Base-by-base conservation (phyloP, 176 grass and related monocot genomes). In the Carex littledalei region DNA sequence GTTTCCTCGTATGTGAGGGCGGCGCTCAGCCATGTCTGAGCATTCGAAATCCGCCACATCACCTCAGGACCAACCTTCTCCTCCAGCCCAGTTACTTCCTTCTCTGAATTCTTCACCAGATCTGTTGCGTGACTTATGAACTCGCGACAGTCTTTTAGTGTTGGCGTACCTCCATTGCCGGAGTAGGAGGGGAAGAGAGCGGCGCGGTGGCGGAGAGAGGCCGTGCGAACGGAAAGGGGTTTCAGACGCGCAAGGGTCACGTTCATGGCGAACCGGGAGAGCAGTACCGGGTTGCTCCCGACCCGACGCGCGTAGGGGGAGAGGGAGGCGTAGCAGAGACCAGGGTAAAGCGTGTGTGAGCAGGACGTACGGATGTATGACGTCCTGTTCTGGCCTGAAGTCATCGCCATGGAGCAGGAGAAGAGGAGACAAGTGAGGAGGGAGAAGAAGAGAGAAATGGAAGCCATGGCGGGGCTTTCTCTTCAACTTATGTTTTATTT, bases 21-120 rank as follows among this genome's bases (percentile, higher is more conserved):
- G 0, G 91, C 90, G 90, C 94, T 92, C 37, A 97, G 80, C 94
- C 91, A 94, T 67, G 90, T 94, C 85, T 89, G 79, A 0, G 90
- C 85, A 65, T 97, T 94, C 7, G 89, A 80, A n/a, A 92, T n/a
- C 5, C 86, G 77, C 94, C 91, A 94, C 16, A 84, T 52, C 43
- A 79, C 85, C 83, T 92, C 65, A 5, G 47, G n/a, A 18, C 74
- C 90, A 14, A n/a, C 85, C 5, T 70, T 78, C 17, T 22, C 62
- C n/a, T 81, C 86, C 62, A 85, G 82, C 84, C 65, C 63, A 8
- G 41, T 9, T 17, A 87, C 41, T 86, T 78, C 81, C 54, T 67
- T 84, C 16, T 63, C 83, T 15, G 88, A 77, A 0, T 76, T 39
- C 83, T 11, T 67, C 65, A 81, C 79, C 63, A 88, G 72, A 32